Evolutionary conservation across 2,329 filamentous ascomycete species (phyloP).

Genomic region (Mariannaea elegans): DNA sequence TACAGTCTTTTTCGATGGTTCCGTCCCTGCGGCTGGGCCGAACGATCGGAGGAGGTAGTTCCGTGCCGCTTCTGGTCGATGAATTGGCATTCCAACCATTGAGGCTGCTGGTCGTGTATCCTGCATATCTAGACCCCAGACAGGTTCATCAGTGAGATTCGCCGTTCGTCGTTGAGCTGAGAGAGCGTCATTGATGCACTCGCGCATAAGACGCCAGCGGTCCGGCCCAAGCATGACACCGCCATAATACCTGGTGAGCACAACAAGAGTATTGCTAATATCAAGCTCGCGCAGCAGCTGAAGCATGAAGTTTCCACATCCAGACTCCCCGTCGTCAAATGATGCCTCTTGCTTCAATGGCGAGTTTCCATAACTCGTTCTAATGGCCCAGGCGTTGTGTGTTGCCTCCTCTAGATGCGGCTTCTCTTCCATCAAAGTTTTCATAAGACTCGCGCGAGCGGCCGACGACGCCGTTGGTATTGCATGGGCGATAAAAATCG

Average conservation of each 20-base stretch:
- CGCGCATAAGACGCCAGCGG: slow-evolving; percentile 69
- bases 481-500: slow-evolving; percentile 66
- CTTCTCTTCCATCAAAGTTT: slow-evolving; percentile 57
- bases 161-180: slow-evolving; percentile 55
- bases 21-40: slow-evolving; percentile 49
- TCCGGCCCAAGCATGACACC: slow-evolving; percentile 69
- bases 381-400: slow-evolving; percentile 66
- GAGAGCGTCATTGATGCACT: slow-evolving; percentile 63
- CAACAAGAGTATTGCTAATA: slow-evolving; percentile 62
- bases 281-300: slow-evolving; percentile 61
- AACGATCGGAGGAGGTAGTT: slow-evolving; percentile 69
- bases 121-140: slow-evolving; percentile 69
- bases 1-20: slow-evolving; percentile 47
- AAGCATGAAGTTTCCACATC: slow-evolving; percentile 65
- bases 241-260: slow-evolving; percentile 70
- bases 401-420: slow-evolving; percentile 61
- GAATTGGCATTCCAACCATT: slow-evolving; percentile 71
- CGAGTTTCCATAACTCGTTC: slow-evolving; percentile 47
- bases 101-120: slow-evolving; percentile 53
- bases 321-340: slow-evolving; percentile 69
- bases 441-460: slow-evolving; percentile 55
- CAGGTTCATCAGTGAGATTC: slow-evolving; percentile 57
- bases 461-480: slow-evolving; percentile 47
- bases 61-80: slow-evolving; percentile 75
- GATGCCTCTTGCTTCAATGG: slow-evolving; percentile 58